phyloP scores from a whole-genome alignment of 495 filamentous ascomycete genomes.

The Cryomyces minteri region DNA sequence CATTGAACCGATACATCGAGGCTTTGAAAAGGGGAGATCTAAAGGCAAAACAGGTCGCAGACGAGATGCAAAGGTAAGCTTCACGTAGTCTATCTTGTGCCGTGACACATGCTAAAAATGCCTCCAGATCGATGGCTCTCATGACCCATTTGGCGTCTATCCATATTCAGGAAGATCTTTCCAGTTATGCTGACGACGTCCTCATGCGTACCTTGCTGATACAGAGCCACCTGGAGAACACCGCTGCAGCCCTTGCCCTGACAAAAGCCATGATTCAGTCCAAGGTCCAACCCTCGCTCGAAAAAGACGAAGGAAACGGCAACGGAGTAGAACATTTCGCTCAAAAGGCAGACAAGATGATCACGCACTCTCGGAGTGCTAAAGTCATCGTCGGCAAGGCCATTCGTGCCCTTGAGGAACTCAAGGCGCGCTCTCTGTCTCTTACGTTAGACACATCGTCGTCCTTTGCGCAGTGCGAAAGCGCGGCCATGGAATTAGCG shows the following conservation, averaged over 20 bases:
- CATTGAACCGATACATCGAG: slow-evolving; percentile 79
- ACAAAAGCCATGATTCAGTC: slow-evolving; percentile 45
- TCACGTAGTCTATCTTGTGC: not conserved
- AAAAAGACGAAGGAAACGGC: slow-evolving; percentile 30
- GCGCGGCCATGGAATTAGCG: slow-evolving; percentile 44
- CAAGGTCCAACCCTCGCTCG: slow-evolving; percentile 27
- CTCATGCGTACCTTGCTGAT: slow-evolving; percentile 53
- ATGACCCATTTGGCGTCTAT: slow-evolving; percentile 71
- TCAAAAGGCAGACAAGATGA: slow-evolving; percentile 51
- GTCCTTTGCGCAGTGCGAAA: slow-evolving; percentile 42
- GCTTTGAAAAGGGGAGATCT: slow-evolving; percentile 65
- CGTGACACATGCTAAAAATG: not conserved
- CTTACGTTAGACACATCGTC: slow-evolving; percentile 37
- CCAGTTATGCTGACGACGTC: slow-evolving; percentile 62
- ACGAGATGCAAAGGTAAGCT: slow-evolving; percentile 50
- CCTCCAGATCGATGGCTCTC: slow-evolving; percentile 46
- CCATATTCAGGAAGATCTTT: slow-evolving; percentile 50
- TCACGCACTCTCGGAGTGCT: slow-evolving; percentile 57
- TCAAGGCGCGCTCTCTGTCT: slow-evolving; percentile 59
- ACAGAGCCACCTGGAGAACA: slow-evolving; percentile 67
- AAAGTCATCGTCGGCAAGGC: slow-evolving; percentile 77
- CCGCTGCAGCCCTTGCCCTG: slow-evolving; percentile 46
- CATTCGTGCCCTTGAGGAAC: slow-evolving; percentile 55
- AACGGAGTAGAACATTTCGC: slow-evolving; percentile 48
- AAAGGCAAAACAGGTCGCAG: slow-evolving; percentile 62